Conservation (phyloP, 1,284 basidiomycete genomes). For the Coriolopsis trogii region DNA sequence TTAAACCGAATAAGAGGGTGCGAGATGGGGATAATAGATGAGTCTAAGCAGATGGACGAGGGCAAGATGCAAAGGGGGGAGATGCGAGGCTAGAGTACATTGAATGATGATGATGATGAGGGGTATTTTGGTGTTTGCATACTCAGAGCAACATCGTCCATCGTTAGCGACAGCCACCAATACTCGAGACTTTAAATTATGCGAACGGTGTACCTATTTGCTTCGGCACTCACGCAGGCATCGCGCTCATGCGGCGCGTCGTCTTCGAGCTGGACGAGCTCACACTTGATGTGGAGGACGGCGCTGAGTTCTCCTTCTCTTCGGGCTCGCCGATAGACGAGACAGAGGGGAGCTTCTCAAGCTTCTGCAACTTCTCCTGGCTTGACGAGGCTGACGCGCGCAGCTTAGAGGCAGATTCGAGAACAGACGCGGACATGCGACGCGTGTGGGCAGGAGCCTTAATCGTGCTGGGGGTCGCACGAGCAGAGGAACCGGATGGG, state of each 20-base stretch:
- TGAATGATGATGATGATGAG: constrained; percentile 19
- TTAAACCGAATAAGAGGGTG: too few relatives aligned
- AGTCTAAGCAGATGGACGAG: constrained; percentile 18
- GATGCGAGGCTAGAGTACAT: constrained; percentile 20
- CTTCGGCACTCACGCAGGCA: constrained; percentile 19
- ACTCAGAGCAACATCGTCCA: constrained; percentile 15
- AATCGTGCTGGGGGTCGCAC: constrained; percentile 23
- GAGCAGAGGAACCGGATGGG: constrained; percentile 27
- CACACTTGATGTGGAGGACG: constrained; percentile 21
- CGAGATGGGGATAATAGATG: constrained; percentile 7
- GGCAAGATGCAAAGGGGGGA: constrained; percentile 9
- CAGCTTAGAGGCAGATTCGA: constrained; percentile 30
- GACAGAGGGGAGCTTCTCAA: constrained; percentile 29
- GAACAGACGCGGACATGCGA: constrained; percentile 35
- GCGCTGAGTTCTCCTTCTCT: constrained; percentile 45
- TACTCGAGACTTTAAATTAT: background rate
- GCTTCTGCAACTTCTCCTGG: constrained; percentile 31
- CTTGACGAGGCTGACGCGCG: constrained; percentile 22
- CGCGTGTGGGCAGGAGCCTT: constrained; percentile 22
- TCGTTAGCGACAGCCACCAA: background rate
- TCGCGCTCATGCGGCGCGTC: constrained; percentile 23
- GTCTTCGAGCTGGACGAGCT: constrained; percentile 13
- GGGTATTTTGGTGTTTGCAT: constrained; percentile 10
- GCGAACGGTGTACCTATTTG: background rate
- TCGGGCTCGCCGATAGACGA: constrained; percentile 39